Base-by-base conservation (phyloP, 257 asterid genomes). In the Cinchona pubescens region DNA sequence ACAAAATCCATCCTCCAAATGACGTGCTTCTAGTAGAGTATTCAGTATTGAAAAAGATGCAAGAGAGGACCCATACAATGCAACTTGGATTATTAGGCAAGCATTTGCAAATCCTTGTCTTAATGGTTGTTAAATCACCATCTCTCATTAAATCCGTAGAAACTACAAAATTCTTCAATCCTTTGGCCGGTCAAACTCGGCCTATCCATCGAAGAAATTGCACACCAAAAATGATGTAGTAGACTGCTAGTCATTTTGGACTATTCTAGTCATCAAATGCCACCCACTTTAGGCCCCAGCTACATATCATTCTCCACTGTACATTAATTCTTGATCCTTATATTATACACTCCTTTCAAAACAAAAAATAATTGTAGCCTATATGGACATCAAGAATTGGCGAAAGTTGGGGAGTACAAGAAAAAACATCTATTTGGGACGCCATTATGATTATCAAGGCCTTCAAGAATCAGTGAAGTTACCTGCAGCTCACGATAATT, bases 311-410 rank as follows among this genome's bases (percentile, higher is more conserved):
- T 49, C 5, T 16, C 51, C 6, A 49, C 7, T 49, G 56, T 49
- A 2, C 56, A 49, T 15, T 18, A 4, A 53, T 21, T 53, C 60
- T 53, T 53, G 60, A 53, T 21, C 29, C 7, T 53, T 21, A 21
- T 23, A 49, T 49, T 49, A 5, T 49, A 15, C n/a, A 16, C 56
- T 49, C 29, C 23, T 29, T 21, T 11, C 0, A 9, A 45, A 13
- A 12, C 29, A n/a, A n/a, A n/a, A n/a, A n/a, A n/a, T n/a, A n/a
- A n/a, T n/a, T n/a, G n/a, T n/a, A n/a, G n/a, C n/a, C n/a, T n/a
- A n/a, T 30, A 79, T 79, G 80, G 80, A 79, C 37, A 15, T 56
- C 30, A 53, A 25, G 38, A 75, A 51, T 42, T 79, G 74, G 74
- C 49, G 65, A 21, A 63, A 64, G 62, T 69, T 65, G 5, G 63